Percentiles rank a stretch among this genome's conserved stretches.
Conservation (phyloP, 2,329 filamentous ascomycete genomes). For the Ophiosphaerella herpotricha region DNA sequence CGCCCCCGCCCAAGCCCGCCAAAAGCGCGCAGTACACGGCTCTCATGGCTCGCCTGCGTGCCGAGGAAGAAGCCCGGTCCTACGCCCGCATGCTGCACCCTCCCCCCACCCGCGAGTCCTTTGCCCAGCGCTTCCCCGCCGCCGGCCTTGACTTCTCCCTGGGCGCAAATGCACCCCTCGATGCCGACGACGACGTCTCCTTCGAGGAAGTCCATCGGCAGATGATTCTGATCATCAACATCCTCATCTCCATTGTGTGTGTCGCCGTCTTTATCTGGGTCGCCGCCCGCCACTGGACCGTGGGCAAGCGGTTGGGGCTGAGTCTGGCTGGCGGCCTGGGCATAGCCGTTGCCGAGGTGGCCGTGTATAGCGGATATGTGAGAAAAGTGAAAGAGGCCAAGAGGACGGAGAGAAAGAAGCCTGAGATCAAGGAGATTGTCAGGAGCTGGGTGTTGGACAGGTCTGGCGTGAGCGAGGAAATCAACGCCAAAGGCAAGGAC, state of each 20-base stretch:
- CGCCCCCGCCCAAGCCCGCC: conserved; percentile 69
- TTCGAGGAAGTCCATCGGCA: conserved; percentile 79
- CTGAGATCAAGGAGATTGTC: conserved; percentile 71
- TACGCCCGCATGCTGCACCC: conserved; percentile 82
- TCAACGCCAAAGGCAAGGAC: conserved; percentile 22
- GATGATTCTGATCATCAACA: conserved; percentile 83
- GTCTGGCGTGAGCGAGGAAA: conserved; percentile 10
- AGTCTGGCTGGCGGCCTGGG: conserved; percentile 71
- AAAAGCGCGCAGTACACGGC: conserved; percentile 82
- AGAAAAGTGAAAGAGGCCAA: conserved; percentile 73
- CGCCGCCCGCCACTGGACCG: conserved; percentile 75
- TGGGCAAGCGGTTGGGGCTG: conserved; percentile 70
- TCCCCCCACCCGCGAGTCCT: conserved; percentile 59
- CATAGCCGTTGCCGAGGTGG: conserved; percentile 76
- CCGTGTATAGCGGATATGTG: conserved; percentile 75
- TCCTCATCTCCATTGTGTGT: conserved; percentile 82
- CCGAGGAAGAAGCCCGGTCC: conserved; percentile 77
- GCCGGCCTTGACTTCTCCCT: conserved; percentile 57
- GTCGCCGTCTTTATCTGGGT: conserved; percentile 79
- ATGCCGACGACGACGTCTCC: conserved; percentile 62
- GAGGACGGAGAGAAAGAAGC: conserved; percentile 61
- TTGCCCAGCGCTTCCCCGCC: conserved; percentile 62
- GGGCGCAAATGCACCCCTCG: conserved; percentile 44
- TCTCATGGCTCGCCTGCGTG: conserved; percentile 82
- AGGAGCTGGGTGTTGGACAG: conserved; percentile 68